Conservation (phyloP, 2,329 filamentous ascomycete species). For the Exophiala spinifera region DNA sequence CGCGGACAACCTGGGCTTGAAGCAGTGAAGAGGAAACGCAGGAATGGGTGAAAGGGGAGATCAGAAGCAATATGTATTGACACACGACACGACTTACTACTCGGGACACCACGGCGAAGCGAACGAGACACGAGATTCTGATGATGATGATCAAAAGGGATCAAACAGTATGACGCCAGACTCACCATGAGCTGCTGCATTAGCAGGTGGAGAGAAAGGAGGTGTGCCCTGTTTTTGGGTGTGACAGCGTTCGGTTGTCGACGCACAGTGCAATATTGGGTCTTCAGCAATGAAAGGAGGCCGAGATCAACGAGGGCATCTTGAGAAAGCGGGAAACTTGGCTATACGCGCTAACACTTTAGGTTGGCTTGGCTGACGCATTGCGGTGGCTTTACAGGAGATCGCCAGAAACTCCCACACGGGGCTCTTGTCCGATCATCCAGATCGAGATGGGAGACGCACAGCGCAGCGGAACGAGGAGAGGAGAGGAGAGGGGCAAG, state of each 20-base stretch:
- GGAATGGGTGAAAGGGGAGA: no score
- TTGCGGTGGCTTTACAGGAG: neutral
- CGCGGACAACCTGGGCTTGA: no score
- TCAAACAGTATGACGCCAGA: slow-evolving; percentile 6
- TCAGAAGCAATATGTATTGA: no score
- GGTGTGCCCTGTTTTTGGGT: slow-evolving; percentile 9
- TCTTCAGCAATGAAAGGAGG: neutral
- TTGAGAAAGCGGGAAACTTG: neutral
- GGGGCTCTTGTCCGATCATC: neutral
- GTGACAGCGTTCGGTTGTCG: slow-evolving; percentile 1
- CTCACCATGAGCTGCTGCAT: neutral
- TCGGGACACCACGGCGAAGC: no score
- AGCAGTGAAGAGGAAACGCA: no score
- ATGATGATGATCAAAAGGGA: neutral
- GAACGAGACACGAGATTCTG: no score
- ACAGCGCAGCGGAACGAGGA: no score
- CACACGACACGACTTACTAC: no score
- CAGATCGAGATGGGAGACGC: neutral
- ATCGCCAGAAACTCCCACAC: no score
- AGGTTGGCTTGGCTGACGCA: neutral
- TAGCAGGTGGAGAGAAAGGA: neutral
- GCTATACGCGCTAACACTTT: neutral
- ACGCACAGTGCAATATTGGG: no score
- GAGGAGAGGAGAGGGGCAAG: no score
- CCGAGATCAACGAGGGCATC: neutral